Percentiles rank a stretch among this genome's conserved stretches.
Evolutionary conservation across 2,329 filamentous ascomycete genomes (phyloP).

Genomic region (Paracoccidioides lutzii): DNA sequence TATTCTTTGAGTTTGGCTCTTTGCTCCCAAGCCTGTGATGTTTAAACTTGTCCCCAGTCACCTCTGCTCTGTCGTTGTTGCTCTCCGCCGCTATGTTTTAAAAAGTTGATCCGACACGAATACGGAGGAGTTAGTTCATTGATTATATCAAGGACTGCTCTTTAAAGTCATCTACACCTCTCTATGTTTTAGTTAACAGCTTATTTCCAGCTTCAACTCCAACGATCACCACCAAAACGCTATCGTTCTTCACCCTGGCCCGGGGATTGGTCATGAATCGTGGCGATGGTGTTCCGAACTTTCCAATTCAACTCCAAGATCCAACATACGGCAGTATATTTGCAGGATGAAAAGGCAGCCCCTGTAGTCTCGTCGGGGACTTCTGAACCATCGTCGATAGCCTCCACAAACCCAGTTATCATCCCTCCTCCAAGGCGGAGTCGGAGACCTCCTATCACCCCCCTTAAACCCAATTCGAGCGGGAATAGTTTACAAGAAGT

Average conservation of each 20-base stretch:
- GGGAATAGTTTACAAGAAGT: conserved; percentile 24
- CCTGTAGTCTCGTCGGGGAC: conserved; percentile 2
- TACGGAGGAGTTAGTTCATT: neutral
- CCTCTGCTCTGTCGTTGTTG: neutral
- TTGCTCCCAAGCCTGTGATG: neutral
- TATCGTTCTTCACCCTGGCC: neutral
- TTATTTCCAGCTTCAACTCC: neutral
- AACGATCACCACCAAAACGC: neutral
- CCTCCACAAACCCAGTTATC: conserved; percentile 12
- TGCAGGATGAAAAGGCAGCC: conserved; percentile 10
- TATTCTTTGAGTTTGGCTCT: neutral
- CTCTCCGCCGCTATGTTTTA: neutral
- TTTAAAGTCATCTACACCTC: neutral
- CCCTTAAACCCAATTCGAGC: conserved; percentile 20
- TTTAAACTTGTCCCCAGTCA: neutral
- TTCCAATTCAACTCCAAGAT: conserved; percentile 25
- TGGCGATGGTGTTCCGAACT: conserved; percentile 32
- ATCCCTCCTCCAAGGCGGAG: conserved; percentile 2
- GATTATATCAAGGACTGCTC: neutral
- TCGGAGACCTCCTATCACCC: conserved; percentile 9
- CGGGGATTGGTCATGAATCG: neutral
- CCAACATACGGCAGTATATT: conserved; percentile 11
- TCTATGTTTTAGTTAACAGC: neutral
- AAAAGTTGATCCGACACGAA: neutral
- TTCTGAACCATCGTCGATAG: conserved; percentile 4